Evolutionary conservation across 2,329 filamentous ascomycete species (phyloP).

Genomic region (Ambrosiella beaveri): DNA sequence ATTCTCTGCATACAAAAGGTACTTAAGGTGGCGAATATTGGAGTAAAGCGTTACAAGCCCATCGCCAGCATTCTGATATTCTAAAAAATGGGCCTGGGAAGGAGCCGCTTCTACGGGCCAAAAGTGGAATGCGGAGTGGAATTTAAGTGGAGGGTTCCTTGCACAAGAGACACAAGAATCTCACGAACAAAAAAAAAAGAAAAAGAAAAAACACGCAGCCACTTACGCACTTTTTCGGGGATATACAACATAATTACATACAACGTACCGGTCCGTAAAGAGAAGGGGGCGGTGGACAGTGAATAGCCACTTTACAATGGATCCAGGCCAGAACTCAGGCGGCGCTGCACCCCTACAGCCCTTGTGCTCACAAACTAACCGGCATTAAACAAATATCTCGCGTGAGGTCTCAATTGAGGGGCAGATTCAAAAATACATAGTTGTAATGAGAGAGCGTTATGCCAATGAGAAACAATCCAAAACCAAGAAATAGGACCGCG

Average conservation of each 20-base stretch:
- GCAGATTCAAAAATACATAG: background rate
- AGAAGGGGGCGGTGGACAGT: background rate
- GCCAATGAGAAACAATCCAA: background rate
- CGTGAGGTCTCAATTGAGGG: background rate
- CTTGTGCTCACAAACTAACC: background rate
- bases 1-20: background rate
- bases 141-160: background rate
- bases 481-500: background rate
- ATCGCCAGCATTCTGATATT: background rate
- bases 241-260: background rate
- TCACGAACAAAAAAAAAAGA: background rate
- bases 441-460: background rate
- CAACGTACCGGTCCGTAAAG: background rate
- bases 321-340: background rate
- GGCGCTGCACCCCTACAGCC: background rate
- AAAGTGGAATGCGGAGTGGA: constrained; percentile 1
- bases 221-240: background rate
- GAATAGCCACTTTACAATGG: background rate
- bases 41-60: background rate
- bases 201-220: background rate
- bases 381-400: background rate
- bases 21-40: background rate
- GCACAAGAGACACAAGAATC: background rate
- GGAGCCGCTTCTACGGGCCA: constrained; percentile 8
- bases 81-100: constrained; percentile 1